phyloP scores from a whole-genome alignment of 2,329 filamentous ascomycete genomes.

The Diplodia seriata region DNA sequence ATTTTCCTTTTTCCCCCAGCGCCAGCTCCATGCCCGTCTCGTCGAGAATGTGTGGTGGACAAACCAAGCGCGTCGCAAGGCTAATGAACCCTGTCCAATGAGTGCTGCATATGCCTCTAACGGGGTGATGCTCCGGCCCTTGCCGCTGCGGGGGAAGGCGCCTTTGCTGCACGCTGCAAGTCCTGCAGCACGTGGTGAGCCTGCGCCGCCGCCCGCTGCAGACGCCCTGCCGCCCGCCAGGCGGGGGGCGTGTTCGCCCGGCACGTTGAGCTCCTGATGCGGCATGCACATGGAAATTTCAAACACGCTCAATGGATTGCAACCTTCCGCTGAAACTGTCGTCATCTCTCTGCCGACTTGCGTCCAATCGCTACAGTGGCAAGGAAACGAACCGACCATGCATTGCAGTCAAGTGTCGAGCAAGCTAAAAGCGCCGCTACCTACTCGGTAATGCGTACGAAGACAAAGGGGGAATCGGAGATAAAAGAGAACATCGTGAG shows the following conservation, averaged over 20 bases:
- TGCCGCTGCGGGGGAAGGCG: slow-evolving; percentile 22
- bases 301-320: background rate
- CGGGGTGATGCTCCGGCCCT: slow-evolving; percentile 4
- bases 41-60: background rate
- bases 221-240: too few relatives aligned
- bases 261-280: too few relatives aligned
- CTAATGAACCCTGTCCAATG: slow-evolving; percentile 1
- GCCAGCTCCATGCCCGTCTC: too few relatives aligned
- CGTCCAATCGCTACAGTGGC: too few relatives aligned
- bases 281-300: background rate
- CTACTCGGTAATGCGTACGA: slow-evolving; percentile 1
- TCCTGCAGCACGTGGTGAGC: slow-evolving; percentile 11
- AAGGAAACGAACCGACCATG: background rate
- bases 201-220: slow-evolving; percentile 7
- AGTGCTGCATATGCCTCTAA: background rate
- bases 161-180: slow-evolving; percentile 22
- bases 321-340: slow-evolving; percentile 1
- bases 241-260: too few relatives aligned
- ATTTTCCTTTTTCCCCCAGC: background rate
- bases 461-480: slow-evolving; percentile 2
- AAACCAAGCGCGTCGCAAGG: background rate
- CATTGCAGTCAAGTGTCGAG: slow-evolving; percentile 11
- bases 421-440: background rate
- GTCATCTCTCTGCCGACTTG: slow-evolving; percentile 2
- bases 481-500: background rate